Evolutionary conservation across 148 eudicot genomes (phyloP).

Genomic region (Vaccinium corymbosum): DNA sequence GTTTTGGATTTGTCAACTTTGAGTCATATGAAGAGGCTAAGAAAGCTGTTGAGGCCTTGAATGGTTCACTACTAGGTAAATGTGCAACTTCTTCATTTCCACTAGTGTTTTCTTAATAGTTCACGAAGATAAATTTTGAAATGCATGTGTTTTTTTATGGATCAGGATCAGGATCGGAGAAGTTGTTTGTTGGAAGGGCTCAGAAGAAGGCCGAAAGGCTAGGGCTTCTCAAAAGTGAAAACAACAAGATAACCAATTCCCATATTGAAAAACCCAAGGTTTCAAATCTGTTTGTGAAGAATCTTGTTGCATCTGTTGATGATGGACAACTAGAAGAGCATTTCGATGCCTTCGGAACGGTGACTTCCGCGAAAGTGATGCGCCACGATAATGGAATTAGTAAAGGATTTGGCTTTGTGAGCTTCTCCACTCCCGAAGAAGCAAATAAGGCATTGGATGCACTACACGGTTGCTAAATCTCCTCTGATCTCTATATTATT

Average conservation of each 20-base stretch:
- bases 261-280: slow-evolving; percentile 17
- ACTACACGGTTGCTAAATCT: slow-evolving; percentile 25
- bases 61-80: slow-evolving; percentile 45
- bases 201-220: slow-evolving; percentile 37
- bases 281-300: slow-evolving; percentile 39
- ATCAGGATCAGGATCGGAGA: slow-evolving; percentile 44
- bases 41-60: slow-evolving; percentile 38
- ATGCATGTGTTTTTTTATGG: neutral
- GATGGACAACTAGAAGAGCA: slow-evolving; percentile 24
- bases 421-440: slow-evolving; percentile 39
- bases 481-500: neutral
- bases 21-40: slow-evolving; percentile 37
- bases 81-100: neutral
- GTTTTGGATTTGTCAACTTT: slow-evolving; percentile 44
- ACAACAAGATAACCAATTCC: neutral
- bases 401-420: slow-evolving; percentile 46
- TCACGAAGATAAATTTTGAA: neutral
- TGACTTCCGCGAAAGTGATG: slow-evolving; percentile 40
- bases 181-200: slow-evolving; percentile 43
- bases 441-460: slow-evolving; percentile 34
- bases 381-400: slow-evolving; percentile 30
- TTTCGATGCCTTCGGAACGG: slow-evolving; percentile 33
- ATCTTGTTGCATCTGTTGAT: slow-evolving; percentile 30
- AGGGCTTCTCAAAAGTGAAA: slow-evolving; percentile 17
- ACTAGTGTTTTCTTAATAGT: neutral